A percentile compares a stretch with the other conserved stretches of the same genome.
Evolutionary conservation across 495 filamentous ascomycete species (phyloP).

Genomic region (Neurospora sp.): DNA sequence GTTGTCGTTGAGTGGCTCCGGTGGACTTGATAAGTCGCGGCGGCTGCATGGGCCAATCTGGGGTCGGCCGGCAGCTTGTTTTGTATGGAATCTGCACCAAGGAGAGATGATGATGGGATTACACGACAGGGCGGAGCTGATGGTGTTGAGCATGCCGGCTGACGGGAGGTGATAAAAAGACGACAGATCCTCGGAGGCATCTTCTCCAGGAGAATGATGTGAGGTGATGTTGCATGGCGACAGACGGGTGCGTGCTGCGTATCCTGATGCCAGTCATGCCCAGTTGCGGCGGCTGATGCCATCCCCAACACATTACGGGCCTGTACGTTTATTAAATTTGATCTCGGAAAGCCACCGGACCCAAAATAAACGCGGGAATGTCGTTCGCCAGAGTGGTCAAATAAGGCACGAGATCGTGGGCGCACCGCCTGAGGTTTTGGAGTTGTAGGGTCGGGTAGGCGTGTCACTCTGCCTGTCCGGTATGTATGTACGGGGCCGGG

Average conservation of each 20-base stretch:
- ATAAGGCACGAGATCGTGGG: neutral
- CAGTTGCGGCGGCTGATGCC: constrained; percentile 14
- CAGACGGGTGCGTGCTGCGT: neutral
- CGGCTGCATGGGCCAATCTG: neutral
- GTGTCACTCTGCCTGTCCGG: neutral
- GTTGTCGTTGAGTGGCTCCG: neutral
- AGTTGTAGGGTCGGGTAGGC: neutral
- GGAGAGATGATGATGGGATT: neutral
- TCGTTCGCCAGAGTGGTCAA: neutral
- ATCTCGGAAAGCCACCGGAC: constrained; percentile 6
- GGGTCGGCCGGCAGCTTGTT: neutral
- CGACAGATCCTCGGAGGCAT: neutral
- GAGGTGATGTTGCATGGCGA: neutral
- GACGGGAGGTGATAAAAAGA: neutral
- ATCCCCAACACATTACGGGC: constrained; percentile 10
- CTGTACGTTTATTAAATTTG: neutral
- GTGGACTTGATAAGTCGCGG: neutral
- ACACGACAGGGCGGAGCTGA: neutral
- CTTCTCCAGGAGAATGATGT: neutral
- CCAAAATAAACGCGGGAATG: constrained; percentile 12
- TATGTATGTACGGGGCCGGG: neutral
- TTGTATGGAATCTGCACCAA: neutral
- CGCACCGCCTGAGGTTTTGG: neutral
- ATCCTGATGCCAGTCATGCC: neutral
- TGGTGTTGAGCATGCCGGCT: neutral